These are phyloP conservation scores for Zalerion maritima DNA, from an alignment of 495 filamentous ascomycete species.

Conservation along the genomic window DNA sequence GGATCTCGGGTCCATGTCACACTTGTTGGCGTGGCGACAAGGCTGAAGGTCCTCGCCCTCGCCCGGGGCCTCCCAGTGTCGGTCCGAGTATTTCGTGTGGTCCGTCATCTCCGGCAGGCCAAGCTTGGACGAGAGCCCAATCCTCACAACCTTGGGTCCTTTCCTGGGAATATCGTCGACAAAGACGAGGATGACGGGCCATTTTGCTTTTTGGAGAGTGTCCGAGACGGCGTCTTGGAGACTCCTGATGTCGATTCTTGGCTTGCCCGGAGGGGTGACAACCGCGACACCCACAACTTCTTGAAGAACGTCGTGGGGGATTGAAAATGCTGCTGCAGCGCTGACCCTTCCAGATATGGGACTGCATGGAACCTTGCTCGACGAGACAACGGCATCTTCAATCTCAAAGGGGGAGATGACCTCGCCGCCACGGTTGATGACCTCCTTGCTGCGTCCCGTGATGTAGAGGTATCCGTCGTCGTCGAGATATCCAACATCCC, in stretches of 20 bases:
- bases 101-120: slow-evolving; percentile 16
- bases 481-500: slow-evolving; percentile 33
- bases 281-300: slow-evolving; percentile 30
- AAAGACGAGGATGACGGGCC: slow-evolving; percentile 25
- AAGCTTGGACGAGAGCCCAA: slow-evolving; percentile 23
- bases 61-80: slow-evolving; percentile 22
- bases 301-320: slow-evolving; percentile 26
- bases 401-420: slow-evolving; percentile 37
- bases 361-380: slow-evolving; percentile 15
- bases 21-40: no score
- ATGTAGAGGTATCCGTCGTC: slow-evolving; percentile 39
- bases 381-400: slow-evolving; percentile 18
- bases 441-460: slow-evolving; percentile 43
- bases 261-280: slow-evolving; percentile 16
- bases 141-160: slow-evolving; percentile 31
- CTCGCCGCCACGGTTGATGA: slow-evolving; percentile 45
- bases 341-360: slow-evolving; percentile 18
- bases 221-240: slow-evolving; percentile 22
- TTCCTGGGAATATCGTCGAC: slow-evolving; percentile 28
- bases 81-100: slow-evolving; percentile 11
- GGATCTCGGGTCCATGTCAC: no score
- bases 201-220: slow-evolving; percentile 26
- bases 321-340: slow-evolving; percentile 28
- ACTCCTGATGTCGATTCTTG: slow-evolving; percentile 19
- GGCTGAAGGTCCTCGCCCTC: no score